These are phyloP conservation scores for Talaromyces albobiverticillius DNA, from an alignment of 2,329 filamentous ascomycete species.

Conservation along the genomic window DNA sequence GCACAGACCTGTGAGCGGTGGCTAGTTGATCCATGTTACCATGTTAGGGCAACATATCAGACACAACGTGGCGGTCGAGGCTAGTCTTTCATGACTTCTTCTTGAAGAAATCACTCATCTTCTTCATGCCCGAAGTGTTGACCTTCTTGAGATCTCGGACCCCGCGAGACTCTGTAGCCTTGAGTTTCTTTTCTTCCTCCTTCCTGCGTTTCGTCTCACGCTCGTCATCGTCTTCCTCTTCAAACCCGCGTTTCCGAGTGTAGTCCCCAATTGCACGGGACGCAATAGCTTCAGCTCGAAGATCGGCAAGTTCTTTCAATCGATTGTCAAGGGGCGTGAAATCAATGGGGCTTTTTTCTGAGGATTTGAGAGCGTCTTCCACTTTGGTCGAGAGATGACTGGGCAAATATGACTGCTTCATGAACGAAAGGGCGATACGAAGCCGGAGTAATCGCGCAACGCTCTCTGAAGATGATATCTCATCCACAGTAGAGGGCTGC, in stretches of 20 bases:
- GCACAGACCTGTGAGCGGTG: background rate
- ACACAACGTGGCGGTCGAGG: background rate
- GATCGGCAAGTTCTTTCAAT: constrained; percentile 60
- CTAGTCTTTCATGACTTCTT: constrained; percentile 24
- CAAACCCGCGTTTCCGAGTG: constrained; percentile 38
- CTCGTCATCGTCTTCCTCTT: constrained; percentile 41
- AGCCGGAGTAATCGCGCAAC: constrained; percentile 46
- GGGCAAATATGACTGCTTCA: constrained; percentile 50
- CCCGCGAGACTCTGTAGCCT: constrained; percentile 69
- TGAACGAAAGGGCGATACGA: constrained; percentile 49
- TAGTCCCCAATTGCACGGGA: constrained; percentile 57
- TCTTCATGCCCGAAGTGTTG: constrained; percentile 91
- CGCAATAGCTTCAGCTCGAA: constrained; percentile 69
- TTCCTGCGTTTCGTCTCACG: constrained; percentile 78
- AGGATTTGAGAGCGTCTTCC: constrained; percentile 35
- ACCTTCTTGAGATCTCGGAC: constrained; percentile 84
- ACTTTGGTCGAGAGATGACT: constrained; percentile 36
- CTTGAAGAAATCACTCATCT: constrained; percentile 88
- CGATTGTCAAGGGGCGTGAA: constrained; percentile 72
- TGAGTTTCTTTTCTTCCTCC: constrained; percentile 84
- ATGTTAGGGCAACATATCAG: background rate
- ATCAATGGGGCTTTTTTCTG: constrained; percentile 53
- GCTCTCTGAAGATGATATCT: constrained; percentile 29
- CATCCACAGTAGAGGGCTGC: constrained; percentile 29
- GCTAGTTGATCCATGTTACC: background rate